Evolutionary conservation across 768 basidiomycete species (phyloP).

Genomic region (Hydnomerulius pinastri): DNA sequence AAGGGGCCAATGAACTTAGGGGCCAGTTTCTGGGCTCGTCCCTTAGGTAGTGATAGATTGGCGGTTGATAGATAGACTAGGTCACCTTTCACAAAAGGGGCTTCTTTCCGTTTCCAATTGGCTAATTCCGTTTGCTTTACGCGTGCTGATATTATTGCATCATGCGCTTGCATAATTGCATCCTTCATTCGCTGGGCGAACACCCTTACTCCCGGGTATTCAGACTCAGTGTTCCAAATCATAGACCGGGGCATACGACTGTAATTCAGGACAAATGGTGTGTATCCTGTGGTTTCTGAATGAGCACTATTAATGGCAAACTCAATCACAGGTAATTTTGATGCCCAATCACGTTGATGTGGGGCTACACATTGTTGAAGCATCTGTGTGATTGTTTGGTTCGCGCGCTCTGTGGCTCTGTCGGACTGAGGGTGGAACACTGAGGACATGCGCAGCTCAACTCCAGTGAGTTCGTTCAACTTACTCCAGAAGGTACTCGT

Average conservation of each 20-base stretch:
- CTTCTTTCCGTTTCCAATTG: constrained; percentile 19
- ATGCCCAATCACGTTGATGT: constrained; percentile 33
- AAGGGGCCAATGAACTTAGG: constrained; percentile 40
- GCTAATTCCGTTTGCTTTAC: constrained; percentile 28
- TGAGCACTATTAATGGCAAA: constrained; percentile 39
- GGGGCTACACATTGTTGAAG: constrained; percentile 21
- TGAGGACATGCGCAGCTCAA: constrained; percentile 17
- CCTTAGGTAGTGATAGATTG: constrained; percentile 36
- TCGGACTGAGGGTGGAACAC: constrained; percentile 40
- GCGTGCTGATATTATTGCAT: constrained; percentile 25
- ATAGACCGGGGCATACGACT: constrained; percentile 33
- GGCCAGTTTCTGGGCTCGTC: constrained; percentile 30
- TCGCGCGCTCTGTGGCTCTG: constrained; percentile 36
- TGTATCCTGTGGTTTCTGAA: constrained; percentile 35
- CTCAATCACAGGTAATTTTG: constrained; percentile 32
- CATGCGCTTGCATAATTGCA: constrained; percentile 28
- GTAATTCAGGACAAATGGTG: constrained; percentile 39
- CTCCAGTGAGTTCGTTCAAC: constrained; percentile 18
- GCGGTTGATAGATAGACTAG: constrained; percentile 37
- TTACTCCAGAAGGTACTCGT: constrained; percentile 33
- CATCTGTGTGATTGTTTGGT: constrained; percentile 34
- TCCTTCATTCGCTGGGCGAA: constrained; percentile 25
- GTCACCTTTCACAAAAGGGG: constrained; percentile 25
- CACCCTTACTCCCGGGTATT: constrained; percentile 28
- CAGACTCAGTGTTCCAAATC: constrained; percentile 27